phyloP scores from a whole-genome alignment of 177 flowering plant genomes.

The Telopea speciosissima region DNA sequence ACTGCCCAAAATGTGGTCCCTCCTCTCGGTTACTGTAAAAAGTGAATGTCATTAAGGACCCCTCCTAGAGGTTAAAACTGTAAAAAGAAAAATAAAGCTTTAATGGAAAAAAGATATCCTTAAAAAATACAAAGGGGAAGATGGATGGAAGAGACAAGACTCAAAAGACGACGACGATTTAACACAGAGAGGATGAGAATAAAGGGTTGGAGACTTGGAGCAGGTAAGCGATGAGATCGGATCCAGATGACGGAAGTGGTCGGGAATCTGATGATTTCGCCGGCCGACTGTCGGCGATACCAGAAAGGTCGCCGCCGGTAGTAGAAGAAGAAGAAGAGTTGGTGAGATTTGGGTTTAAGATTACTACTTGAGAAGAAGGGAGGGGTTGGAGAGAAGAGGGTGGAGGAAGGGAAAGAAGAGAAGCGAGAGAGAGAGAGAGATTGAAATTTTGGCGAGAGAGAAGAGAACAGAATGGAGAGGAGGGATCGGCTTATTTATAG shows the following conservation, averaged over 20 bases:
- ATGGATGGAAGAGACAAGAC: not conserved
- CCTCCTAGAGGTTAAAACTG: constrained; percentile 14
- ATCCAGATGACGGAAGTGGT: not conserved
- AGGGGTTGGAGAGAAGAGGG: not conserved
- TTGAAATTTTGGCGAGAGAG: not conserved
- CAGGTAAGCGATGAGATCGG: constrained; percentile 7
- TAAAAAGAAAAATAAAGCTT: not conserved
- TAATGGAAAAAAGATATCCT: not conserved
- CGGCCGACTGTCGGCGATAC: not conserved
- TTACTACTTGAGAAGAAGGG: not conserved
- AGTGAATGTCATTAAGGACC: not conserved
- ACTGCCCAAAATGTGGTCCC: no score
- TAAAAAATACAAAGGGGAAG: not conserved
- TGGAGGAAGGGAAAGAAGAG: not conserved
- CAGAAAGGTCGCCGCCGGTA: not conserved
- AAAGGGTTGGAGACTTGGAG: not conserved
- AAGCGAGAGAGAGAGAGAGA: not conserved
- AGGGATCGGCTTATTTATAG: not conserved
- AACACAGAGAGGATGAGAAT: not conserved
- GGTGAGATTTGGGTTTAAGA: not conserved
- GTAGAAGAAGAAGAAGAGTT: not conserved
- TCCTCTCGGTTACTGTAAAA: no score
- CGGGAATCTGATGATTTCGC: constrained; percentile 7
- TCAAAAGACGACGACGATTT: no score
- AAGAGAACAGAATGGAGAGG: not conserved